phyloP scores from a whole-genome alignment of 805 yeast genomes.

The Candida incommunis region DNA sequence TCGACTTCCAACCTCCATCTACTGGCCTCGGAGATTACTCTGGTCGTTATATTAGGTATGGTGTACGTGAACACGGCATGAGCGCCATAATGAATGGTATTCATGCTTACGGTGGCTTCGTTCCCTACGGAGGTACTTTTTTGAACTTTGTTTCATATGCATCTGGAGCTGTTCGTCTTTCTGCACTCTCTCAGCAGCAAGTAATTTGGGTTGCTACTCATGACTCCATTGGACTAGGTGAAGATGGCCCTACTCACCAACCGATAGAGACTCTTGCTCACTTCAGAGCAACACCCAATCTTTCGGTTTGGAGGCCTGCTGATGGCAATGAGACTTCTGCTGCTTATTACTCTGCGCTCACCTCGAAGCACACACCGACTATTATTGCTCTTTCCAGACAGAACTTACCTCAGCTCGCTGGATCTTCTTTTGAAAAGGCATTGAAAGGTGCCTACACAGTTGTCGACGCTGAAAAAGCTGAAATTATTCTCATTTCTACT shows the following conservation, averaged over 20 bases:
- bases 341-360: constrained; percentile 44
- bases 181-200: constrained; percentile 32
- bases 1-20: constrained; percentile 83
- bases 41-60: constrained; percentile 93
- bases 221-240: constrained; percentile 45
- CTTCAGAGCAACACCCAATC: constrained; percentile 37
- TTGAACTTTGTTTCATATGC: constrained; percentile 68
- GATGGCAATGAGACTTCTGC: constrained; percentile 40
- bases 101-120: constrained; percentile 73
- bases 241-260: constrained; percentile 47
- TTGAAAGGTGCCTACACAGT: constrained; percentile 86
- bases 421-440: constrained; percentile 85
- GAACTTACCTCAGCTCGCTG: constrained; percentile 79
- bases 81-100: constrained; percentile 98
- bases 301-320: constrained; percentile 37
- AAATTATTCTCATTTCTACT: constrained; percentile 69
- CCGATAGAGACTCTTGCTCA: constrained; percentile 39
- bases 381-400: constrained; percentile 67
- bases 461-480: constrained; percentile 39
- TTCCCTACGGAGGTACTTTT: constrained; percentile 95
- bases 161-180: constrained; percentile 37
- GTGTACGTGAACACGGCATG: constrained; percentile 99
- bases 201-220: constrained; percentile 41
- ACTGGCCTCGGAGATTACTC: constrained; percentile 70
- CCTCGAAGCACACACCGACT: constrained; percentile 47